Evolutionary conservation across 768 basidiomycete genomes (phyloP), one percentile per base, ranked within the genome.

Genomic region (Trametopsis cervina): DNA sequence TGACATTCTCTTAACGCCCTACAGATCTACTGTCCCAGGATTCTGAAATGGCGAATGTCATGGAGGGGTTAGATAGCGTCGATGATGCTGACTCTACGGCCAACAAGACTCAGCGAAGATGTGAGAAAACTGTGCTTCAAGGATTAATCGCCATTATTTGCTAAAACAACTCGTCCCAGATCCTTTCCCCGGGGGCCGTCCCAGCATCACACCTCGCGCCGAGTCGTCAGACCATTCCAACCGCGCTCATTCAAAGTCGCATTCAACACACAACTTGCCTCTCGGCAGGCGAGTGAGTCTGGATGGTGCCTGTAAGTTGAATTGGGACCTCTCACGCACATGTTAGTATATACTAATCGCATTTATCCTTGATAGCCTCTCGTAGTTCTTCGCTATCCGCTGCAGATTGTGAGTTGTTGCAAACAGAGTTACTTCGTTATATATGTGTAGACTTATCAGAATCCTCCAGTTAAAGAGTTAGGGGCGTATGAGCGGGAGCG

Each of bases 11-110:
- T n/a, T 57, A 39, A 46, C 47, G 48, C 27, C 40, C 36, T 11
- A 39, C 50, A 86, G 83, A 86, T 66, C 67, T 85, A 13, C 62
- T 86, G 47, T 82, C 85, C 18, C 73, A 77, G 47, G 80, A 87
- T 55, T 81, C 83, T 2, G 82, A 82, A 55, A 86, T 87, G 85
- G 80, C 79, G 46, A 72, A 75, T 44, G 77, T 71, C 9, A 76
- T 87, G 57, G 70, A 75, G 23, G 76, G 69, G 18, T 57, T 79
- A 49, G 75, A 78, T 45, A 78, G 72, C 55, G 78, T 69, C 52
- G 79, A 77, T 29, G 79, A 77, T 29, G 71, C 62, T 29, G 70
- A 70, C 4, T 53, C 56, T 4, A 37, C 44, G 4, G 46, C 51
- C 2, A 49, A 21, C 13, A 29, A 40, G 38, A 33, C 44, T 15